Evolutionary conservation across 108 stramenopile genomes (phyloP).

Genomic region (Cyclotella kingstonii): DNA sequence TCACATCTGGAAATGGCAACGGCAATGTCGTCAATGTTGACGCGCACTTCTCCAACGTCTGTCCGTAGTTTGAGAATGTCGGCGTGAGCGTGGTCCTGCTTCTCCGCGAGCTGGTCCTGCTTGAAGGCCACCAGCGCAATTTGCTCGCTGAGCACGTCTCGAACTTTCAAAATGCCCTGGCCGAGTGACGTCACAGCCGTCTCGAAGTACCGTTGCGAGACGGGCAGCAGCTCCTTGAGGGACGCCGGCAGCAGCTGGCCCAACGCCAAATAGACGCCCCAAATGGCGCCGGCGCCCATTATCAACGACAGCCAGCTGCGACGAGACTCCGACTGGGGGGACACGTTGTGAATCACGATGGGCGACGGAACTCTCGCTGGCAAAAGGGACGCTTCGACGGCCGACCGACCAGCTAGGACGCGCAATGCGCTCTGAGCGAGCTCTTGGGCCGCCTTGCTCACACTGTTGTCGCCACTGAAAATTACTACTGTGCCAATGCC

Average conservation of each 20-base stretch:
- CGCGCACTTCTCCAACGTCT: constrained; percentile 41
- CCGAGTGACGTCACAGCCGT: constrained; percentile 66
- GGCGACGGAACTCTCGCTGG: constrained; percentile 13
- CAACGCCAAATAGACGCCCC: constrained; percentile 62
- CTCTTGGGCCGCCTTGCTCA: constrained; percentile 28
- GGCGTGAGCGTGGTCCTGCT: constrained; percentile 59
- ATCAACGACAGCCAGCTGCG: neutral
- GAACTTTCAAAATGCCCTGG: constrained; percentile 61
- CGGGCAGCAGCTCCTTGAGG: constrained; percentile 72
- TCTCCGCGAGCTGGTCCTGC: constrained; percentile 54
- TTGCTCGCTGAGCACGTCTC: constrained; percentile 59
- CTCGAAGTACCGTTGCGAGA: constrained; percentile 65
- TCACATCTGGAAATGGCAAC: constrained; percentile 43
- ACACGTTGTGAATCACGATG: constrained; percentile 35
- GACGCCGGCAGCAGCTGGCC: constrained; percentile 60
- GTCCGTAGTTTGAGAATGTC: constrained; percentile 47
- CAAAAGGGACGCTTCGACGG: constrained; percentile 2
- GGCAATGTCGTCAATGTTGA: constrained; percentile 44
- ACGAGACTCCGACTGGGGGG: neutral
- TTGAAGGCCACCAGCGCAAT: constrained; percentile 44
- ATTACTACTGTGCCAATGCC: constrained; percentile 50
- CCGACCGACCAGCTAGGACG: constrained; percentile 14
- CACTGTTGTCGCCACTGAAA: constrained; percentile 38
- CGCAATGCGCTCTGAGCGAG: constrained; percentile 12
- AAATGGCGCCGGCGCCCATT: constrained; percentile 51